Evolutionary conservation across 192 early-diverging fungal species (phyloP).

Genomic region (Funneliformis mosseae): DNA sequence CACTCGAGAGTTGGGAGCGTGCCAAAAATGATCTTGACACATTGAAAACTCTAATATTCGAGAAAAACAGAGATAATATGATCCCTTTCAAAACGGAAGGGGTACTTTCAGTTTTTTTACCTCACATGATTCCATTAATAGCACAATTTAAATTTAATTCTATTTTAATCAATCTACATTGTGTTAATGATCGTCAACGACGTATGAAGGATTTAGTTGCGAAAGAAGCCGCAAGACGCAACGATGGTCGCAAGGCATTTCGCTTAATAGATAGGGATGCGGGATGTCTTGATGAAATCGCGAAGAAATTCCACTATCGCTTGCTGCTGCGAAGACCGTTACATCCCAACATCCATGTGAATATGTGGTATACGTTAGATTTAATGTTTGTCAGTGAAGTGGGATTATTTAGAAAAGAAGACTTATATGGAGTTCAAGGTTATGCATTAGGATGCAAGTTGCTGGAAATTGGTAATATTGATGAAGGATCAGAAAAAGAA

Average conservation of each 20-base stretch:
- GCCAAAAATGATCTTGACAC: constrained; percentile 6
- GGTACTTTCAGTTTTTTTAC: background rate
- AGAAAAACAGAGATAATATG: background rate
- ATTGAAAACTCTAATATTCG: constrained; percentile 8
- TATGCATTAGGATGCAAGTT: constrained; percentile 23
- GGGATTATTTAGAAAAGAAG: constrained; percentile 27
- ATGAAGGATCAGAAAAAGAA: background rate
- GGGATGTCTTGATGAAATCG: background rate
- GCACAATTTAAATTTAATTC: background rate
- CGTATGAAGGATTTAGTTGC: constrained; percentile 4
- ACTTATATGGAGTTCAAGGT: constrained; percentile 19
- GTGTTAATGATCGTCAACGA: constrained; percentile 14
- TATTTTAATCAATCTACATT: constrained; percentile 7
- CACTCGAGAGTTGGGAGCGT: constrained; percentile 17
- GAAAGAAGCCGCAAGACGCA: constrained; percentile 6
- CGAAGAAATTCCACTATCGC: constrained; percentile 30
- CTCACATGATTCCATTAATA: constrained; percentile 16
- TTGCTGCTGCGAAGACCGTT: constrained; percentile 16
- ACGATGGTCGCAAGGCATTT: background rate
- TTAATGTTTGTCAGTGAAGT: constrained; percentile 34
- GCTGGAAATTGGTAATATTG: background rate
- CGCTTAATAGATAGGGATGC: background rate
- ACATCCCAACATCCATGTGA: constrained; percentile 27
- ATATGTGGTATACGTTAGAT: constrained; percentile 34
- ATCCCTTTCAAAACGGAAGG: background rate